Percentiles rank a stretch among this genome's conserved stretches.
Evolutionary conservation across 2,329 filamentous ascomycete genomes (phyloP).

Genomic region (Xylariaceae sp.): DNA sequence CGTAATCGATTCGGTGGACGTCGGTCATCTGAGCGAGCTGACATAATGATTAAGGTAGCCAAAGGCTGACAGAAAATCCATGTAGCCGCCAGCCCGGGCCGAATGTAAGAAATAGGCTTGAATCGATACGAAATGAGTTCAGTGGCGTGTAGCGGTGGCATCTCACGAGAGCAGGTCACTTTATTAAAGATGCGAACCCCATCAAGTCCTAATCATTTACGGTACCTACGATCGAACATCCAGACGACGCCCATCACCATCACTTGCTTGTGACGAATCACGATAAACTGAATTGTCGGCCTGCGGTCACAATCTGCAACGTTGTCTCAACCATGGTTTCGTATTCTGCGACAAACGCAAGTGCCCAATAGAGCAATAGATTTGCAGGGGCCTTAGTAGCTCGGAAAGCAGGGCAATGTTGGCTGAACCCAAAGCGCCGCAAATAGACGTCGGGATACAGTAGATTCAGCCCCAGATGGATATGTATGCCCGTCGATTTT

Average conservation of each 20-base stretch:
- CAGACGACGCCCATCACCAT: too few relatives aligned
- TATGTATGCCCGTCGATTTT: conserved; percentile 15
- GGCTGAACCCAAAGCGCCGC: background rate
- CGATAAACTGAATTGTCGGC: too few relatives aligned
- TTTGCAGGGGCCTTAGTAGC: background rate
- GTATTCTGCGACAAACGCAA: background rate
- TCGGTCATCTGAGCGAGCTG: background rate
- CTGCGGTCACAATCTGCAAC: conserved; percentile 1
- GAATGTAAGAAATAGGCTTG: background rate
- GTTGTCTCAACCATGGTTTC: conserved; percentile 5
- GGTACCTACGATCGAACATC: too few relatives aligned
- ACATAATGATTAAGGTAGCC: too few relatives aligned
- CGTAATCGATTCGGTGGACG: background rate
- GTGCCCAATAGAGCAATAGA: background rate
- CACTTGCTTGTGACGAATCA: background rate
- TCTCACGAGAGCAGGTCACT: background rate
- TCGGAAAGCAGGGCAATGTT: background rate
- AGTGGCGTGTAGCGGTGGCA: too few relatives aligned
- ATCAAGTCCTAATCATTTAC: background rate
- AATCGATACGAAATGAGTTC: background rate
- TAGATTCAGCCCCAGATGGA: conserved; percentile 1
- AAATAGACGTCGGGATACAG: conserved; percentile 1
- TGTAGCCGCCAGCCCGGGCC: background rate
- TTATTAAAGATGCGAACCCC: background rate
- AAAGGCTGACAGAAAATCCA: too few relatives aligned